These are phyloP conservation scores for Hypoxylon sp. DNA, from an alignment of 2,329 filamentous ascomycete genomes.

Conservation along the genomic window DNA sequence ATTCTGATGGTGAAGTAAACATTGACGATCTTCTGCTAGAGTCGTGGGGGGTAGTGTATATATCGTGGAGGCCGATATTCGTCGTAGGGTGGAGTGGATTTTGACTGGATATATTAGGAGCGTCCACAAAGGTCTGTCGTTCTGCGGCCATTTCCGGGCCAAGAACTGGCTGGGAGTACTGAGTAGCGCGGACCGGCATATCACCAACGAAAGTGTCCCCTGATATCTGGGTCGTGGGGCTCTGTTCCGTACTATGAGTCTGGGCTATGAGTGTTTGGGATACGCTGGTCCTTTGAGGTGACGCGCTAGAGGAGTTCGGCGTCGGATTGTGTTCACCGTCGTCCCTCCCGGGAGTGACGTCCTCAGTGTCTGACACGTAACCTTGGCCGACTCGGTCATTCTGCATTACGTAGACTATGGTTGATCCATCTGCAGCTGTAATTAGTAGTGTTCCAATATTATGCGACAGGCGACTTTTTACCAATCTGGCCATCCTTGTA, in stretches of 20 bases:
- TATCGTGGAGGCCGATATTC: constrained; percentile 60
- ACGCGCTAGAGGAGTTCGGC: constrained; percentile 55
- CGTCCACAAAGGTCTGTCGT: constrained; percentile 52
- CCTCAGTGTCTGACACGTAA: constrained; percentile 65
- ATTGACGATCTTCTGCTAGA: constrained; percentile 63
- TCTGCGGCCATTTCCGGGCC: constrained; percentile 60
- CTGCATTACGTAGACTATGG: constrained; percentile 63
- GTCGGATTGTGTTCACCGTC: constrained; percentile 60
- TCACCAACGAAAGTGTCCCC: constrained; percentile 52
- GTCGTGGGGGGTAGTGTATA: constrained; percentile 63
- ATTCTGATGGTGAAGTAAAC: constrained; percentile 62
- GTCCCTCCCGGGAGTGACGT: constrained; percentile 59
- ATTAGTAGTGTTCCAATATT: constrained; percentile 31
- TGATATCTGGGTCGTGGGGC: constrained; percentile 50
- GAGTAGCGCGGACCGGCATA: constrained; percentile 60
- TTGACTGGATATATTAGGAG: constrained; percentile 43
- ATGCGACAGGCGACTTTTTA: constrained; percentile 53
- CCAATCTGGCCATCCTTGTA: constrained; percentile 71
- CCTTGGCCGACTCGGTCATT: constrained; percentile 67
- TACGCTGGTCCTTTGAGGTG: constrained; percentile 49
- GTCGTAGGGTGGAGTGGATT: constrained; percentile 52
- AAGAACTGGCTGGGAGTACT: constrained; percentile 61
- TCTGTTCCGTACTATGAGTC: constrained; percentile 57
- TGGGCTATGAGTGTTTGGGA: constrained; percentile 55
- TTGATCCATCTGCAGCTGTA: constrained; percentile 58